Base-by-base conservation (phyloP, 352 stramenopile species). In the Globisporangium rhizosaccharum region DNA sequence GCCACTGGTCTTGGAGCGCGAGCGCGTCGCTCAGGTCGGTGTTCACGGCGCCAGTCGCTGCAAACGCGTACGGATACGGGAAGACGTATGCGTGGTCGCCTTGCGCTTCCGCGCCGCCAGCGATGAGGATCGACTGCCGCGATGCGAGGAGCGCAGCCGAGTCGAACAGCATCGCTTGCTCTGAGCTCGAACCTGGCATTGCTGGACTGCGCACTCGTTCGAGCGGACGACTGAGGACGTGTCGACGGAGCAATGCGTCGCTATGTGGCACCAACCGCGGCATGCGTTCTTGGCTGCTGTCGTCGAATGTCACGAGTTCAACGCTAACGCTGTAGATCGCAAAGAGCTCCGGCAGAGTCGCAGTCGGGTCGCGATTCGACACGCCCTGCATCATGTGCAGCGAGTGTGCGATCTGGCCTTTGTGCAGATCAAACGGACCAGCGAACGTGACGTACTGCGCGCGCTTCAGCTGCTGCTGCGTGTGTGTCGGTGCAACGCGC, bases 401-500 rank as follows among this genome's bases (percentile, higher is more conserved):
- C 23, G 45, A 60, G 17, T 20, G 55, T 10, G 55, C 25, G 46
- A 61, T 54, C 23, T 60, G 45, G 12, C 45, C 45, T 17, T 46
- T 44, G 55, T 60, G 55, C 3, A 60, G 55, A 26, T 48, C 55
- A 20, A 62, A 51, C 15, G 37, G 51, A 23, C 47, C 47, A 23
- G 57, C 49, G 20, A 51, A 41, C 30, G 23, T 15, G 17, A 51
- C 1, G 18, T 96, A 83, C 14, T 46, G 41, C 41, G 17, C 3
- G 15, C 41, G 41, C 41, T 18, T n/a, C 7, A 15, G 15, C 17
- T 20, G 41, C 41, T 46, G 41, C 15, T 39, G 33, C 33, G 8
- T 39, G 33, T 39, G 33, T 12, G 33, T 39, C 5, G 33, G 33
- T 8, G 33, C 33, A 10, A 39, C 33, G 33, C 33, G 33, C 5